phyloP scores from a whole-genome alignment of 2,329 filamentous ascomycete species.

The Fusarium equiseti region DNA sequence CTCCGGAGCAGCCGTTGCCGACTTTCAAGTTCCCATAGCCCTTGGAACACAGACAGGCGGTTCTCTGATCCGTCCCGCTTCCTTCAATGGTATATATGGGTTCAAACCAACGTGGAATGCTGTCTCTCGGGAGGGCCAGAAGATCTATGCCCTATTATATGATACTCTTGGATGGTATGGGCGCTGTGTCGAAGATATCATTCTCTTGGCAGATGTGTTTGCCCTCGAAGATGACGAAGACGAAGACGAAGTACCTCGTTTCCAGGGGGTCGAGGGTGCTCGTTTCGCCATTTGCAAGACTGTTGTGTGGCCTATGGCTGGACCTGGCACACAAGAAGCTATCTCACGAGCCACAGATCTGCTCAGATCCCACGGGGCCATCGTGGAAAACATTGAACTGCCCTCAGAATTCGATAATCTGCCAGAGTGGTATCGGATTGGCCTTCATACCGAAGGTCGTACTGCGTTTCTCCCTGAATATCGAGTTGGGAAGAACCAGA shows the following conservation, averaged over 20 bases:
- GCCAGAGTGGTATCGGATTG: constrained; percentile 64
- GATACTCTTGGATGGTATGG: constrained; percentile 74
- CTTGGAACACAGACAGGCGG: constrained; percentile 77
- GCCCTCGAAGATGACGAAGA: constrained; percentile 59
- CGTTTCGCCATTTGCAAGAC: constrained; percentile 70
- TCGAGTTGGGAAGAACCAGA: constrained; percentile 59
- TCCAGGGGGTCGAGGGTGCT: constrained; percentile 59
- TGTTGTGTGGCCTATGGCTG: constrained; percentile 64
- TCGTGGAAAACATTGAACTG: constrained; percentile 68
- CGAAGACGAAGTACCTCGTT: constrained; percentile 53
- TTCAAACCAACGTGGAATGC: constrained; percentile 76
- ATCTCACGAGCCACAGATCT: constrained; percentile 57
- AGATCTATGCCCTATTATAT: constrained; percentile 68
- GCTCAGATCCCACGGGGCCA: constrained; percentile 62
- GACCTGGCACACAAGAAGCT: constrained; percentile 59
- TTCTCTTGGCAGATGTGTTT: constrained; percentile 68
- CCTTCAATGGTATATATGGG: constrained; percentile 75
- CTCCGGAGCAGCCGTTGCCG: constrained; percentile 74
- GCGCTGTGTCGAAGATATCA: constrained; percentile 68
- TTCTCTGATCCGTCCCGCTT: constrained; percentile 72
- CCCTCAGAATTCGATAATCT: constrained; percentile 63
- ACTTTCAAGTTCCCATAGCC: constrained; percentile 71
- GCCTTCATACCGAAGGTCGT: constrained; percentile 66
- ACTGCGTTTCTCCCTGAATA: constrained; percentile 68
- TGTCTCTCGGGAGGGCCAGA: constrained; percentile 72